Evolutionary conservation across 1,284 basidiomycete genomes (phyloP).

Genomic region (Megacollybia platyphylla): DNA sequence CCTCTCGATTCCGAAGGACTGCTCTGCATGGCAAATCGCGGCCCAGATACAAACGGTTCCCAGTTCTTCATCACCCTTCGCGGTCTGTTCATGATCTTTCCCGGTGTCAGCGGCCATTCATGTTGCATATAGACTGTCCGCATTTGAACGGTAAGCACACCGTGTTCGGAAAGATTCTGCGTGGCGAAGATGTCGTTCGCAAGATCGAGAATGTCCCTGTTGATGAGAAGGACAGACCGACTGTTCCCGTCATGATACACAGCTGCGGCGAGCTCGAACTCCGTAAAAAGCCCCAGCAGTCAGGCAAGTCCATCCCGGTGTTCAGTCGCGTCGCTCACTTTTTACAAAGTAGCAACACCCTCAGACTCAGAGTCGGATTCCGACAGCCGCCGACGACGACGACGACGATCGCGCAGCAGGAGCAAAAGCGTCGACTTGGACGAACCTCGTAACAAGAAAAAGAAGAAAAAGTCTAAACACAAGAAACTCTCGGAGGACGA

Average conservation of each 20-base stretch:
- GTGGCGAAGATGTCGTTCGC: slow-evolving; percentile 45
- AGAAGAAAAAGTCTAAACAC: slow-evolving; percentile 13
- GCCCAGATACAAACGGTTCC: slow-evolving; percentile 68
- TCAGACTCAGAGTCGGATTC: slow-evolving; percentile 4
- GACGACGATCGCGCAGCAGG: slow-evolving; percentile 6
- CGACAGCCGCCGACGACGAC: neutral
- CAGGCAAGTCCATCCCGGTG: slow-evolving; percentile 1
- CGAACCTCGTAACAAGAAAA: slow-evolving; percentile 15
- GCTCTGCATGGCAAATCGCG: slow-evolving; percentile 77
- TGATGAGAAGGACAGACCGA: slow-evolving; percentile 62
- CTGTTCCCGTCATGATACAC: slow-evolving; percentile 56
- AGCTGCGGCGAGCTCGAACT: slow-evolving; percentile 83
- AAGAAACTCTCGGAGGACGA: slow-evolving; percentile 6
- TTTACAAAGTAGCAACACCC: neutral
- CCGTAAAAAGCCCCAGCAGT: slow-evolving; percentile 21
- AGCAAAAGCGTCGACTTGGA: slow-evolving; percentile 12
- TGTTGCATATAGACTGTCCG: neutral
- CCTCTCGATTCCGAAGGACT: slow-evolving; percentile 61
- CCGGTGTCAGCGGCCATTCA: neutral
- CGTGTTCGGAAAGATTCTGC: slow-evolving; percentile 59
- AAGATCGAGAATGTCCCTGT: slow-evolving; percentile 44
- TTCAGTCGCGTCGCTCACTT: neutral
- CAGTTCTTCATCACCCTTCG: slow-evolving; percentile 78
- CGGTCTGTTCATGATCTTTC: slow-evolving; percentile 3
- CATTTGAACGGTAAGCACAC: slow-evolving; percentile 54